phyloP scores from a whole-genome alignment of 192 early-diverging fungal species.

The Coemansia guatemalensis region DNA sequence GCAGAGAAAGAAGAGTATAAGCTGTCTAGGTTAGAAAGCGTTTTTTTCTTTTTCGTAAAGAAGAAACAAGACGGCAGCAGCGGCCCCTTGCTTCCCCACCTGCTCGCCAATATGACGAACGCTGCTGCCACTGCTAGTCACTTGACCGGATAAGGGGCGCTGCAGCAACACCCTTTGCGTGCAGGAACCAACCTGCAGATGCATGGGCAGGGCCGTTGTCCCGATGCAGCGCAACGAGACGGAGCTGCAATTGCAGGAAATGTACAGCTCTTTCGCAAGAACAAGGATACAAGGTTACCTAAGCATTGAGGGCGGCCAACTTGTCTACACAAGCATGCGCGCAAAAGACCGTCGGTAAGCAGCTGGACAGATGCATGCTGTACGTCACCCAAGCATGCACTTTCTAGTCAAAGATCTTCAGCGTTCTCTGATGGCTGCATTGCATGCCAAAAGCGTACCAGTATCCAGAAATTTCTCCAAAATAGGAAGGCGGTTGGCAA shows the following conservation, averaged over 20 bases:
- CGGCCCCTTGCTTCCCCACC: neutral
- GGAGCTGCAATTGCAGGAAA: no score
- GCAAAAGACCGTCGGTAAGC: no score
- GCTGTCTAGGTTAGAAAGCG: neutral
- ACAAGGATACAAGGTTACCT: no score
- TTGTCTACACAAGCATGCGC: no score
- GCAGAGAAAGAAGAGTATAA: neutral
- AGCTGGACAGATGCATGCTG: no score
- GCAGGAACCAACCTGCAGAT: neutral
- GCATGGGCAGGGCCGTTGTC: neutral
- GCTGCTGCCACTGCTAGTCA: constrained; percentile 2
- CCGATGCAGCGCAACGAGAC: no score
- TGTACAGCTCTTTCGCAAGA: no score
- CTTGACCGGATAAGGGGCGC: constrained; percentile 25
- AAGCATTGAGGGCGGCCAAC: no score
- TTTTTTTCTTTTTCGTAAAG: constrained; percentile 3
- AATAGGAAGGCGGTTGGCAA: neutral
- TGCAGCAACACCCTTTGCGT: neutral
- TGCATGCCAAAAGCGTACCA: no score
- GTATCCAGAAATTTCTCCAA: neutral
- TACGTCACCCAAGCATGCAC: no score
- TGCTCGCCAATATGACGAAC: neutral
- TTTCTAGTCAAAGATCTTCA: neutral
- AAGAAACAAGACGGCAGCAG: neutral
- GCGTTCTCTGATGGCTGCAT: neutral